These are phyloP conservation scores for Vitis hybrid DNA, from an alignment of 177 flowering plant species.

Conservation along the genomic window DNA sequence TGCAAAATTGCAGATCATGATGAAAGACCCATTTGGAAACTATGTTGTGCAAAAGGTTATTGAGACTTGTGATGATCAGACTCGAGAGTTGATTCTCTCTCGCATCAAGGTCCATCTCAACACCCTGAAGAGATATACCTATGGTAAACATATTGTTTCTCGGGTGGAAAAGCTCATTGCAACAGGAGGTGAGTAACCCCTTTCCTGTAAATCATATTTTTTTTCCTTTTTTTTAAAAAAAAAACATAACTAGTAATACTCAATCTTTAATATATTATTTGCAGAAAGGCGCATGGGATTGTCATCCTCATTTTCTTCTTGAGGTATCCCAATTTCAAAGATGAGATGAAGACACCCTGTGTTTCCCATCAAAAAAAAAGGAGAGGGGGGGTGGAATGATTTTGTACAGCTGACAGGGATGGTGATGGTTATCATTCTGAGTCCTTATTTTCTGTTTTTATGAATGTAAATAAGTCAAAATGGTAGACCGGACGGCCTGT, in stretches of 20 bases:
- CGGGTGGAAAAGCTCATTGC: slow-evolving; percentile 14
- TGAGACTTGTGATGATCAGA: slow-evolving; percentile 11
- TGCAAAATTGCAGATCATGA: slow-evolving; percentile 8
- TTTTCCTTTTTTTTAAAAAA: not conserved
- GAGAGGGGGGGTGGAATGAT: not conserved
- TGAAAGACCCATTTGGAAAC: slow-evolving; percentile 10
- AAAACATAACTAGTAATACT: not conserved
- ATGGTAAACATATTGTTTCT: slow-evolving; percentile 13
- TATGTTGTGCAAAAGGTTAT: slow-evolving; percentile 4
- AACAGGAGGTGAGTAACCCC: slow-evolving; percentile 8
- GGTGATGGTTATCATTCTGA: slow-evolving; percentile 24
- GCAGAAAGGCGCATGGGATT: slow-evolving; percentile 61
- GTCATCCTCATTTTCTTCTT: slow-evolving; percentile 31
- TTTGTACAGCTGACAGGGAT: slow-evolving; percentile 55
- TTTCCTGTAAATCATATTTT: not conserved
- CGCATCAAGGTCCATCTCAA: slow-evolving; percentile 11
- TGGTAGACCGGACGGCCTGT: too few species aligned
- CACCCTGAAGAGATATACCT: slow-evolving; percentile 9
- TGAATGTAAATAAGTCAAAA: too few species aligned
- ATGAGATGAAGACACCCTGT: not conserved
- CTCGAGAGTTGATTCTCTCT: slow-evolving; percentile 1
- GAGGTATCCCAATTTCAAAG: slow-evolving; percentile 1
- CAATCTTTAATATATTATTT: not conserved
- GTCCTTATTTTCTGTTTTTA: not conserved
- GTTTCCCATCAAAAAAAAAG: not conserved